Evolutionary conservation across 352 stramenopile species (phyloP), one percentile per base, ranked within the genome.

Genomic region (Globisporangium camurandrum): DNA sequence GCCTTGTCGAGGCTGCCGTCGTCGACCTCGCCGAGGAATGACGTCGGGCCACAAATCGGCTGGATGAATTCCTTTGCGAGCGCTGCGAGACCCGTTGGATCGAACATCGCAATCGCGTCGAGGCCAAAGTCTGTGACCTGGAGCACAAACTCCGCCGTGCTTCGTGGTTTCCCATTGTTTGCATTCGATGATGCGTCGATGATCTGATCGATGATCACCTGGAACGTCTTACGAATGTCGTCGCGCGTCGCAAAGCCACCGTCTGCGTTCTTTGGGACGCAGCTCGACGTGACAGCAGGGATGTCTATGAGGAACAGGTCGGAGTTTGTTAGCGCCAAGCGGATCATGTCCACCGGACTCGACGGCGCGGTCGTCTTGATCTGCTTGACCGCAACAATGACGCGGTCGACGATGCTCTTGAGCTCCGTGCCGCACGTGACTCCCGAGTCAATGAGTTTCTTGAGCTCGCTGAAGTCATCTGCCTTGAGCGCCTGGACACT

Each of bases 141-240:
- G 41, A 67, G 46, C 31, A 62, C 67, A 48, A 72, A 71, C 14
- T 71, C 66, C 10, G 0, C 51, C 4, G 17, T 52, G 8, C 23
- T 41, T 2, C 46, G 14, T 9, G 51, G 51, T 28, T 58, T 58
- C 30, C 43, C 43, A 61, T 41, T 59, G 28, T 38, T 46, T 26
- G 61, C 50, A 4, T 45, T 48, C 0, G 64, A 68, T 20, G 58
- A 61, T n/a, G n/a, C n/a, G 33, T 64, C 59, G 28, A 83, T 73
- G 12, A 84, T 51, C 42, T 78, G 58, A 28, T 86, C 72, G 16
- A 86, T 59, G 28, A 86, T 77, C 14, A 75, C 67, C 12, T 75
- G 57, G 23, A 84, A 58, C 1, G 67, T 79, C 37, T 78, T 80
- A 7, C 72, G 56, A 43, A 86, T 63, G 14, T 64, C 44, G 42